A percentile compares a stretch with the other conserved stretches of the same genome.
Conservation (phyloP, 331 rosid genomes). For the Quercus tomentella region DNA sequence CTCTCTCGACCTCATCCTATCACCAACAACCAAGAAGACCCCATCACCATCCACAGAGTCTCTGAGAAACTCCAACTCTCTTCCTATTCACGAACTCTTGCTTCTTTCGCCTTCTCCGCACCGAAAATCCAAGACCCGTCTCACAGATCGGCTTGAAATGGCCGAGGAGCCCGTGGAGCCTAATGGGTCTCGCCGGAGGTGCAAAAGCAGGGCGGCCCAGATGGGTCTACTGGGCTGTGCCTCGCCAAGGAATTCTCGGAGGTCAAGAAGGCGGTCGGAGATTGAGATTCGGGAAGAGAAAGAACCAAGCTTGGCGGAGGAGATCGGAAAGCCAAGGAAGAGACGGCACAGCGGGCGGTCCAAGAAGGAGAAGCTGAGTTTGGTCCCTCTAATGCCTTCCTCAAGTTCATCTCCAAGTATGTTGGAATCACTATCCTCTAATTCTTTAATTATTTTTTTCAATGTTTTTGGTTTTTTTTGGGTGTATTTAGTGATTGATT, state of each 20-base stretch:
- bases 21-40: constrained; percentile 19
- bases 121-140: constrained; percentile 46
- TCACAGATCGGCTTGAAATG: constrained; percentile 47
- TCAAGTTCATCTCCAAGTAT: constrained; percentile 53
- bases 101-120: constrained; percentile 52
- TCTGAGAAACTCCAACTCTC: constrained; percentile 20
- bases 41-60: constrained; percentile 13
- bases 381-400: constrained; percentile 41
- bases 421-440: background rate
- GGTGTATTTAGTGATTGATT: background rate
- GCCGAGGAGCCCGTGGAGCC: constrained; percentile 47
- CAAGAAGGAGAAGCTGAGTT: constrained; percentile 59
- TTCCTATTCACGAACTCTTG: constrained; percentile 34
- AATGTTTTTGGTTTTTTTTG: background rate
- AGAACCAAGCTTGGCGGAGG: constrained; percentile 47
- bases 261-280: constrained; percentile 50
- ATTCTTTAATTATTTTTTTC: background rate
- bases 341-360: constrained; percentile 37
- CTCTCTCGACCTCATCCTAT: constrained; percentile 18
- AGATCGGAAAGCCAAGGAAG: constrained; percentile 51
- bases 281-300: constrained; percentile 56
- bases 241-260: constrained; percentile 63
- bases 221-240: constrained; percentile 44
- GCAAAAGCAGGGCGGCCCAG: constrained; percentile 39
- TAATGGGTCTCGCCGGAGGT: constrained; percentile 31